phyloP scores from a whole-genome alignment of 805 yeast species.

The Saturnispora galanensis region DNA sequence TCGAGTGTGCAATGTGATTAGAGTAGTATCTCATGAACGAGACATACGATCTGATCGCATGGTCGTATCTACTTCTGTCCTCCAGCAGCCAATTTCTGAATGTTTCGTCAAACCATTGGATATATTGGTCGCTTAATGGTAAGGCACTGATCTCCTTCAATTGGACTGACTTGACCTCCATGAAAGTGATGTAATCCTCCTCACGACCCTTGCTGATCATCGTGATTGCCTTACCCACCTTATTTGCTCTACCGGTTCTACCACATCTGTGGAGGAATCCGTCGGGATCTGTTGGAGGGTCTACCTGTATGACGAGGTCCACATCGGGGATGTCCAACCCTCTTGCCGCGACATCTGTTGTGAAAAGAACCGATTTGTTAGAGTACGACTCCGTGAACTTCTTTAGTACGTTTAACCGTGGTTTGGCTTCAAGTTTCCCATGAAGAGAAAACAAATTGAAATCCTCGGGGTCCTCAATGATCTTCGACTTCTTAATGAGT shows the following conservation, averaged over 20 bases:
- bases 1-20: conserved; percentile 81
- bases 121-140: conserved; percentile 11
- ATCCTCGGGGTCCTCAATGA: conserved; percentile 10
- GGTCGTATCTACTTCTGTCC: conserved; percentile 77
- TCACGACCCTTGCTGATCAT: conserved; percentile 70
- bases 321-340: conserved; percentile 95
- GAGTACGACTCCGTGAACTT: conserved; percentile 42
- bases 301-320: conserved; percentile 86
- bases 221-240: conserved; percentile 67
- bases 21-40: conserved; percentile 76
- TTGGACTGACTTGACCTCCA: conserved; percentile 59
- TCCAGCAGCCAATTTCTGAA: conserved; percentile 47
- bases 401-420: conserved; percentile 65
- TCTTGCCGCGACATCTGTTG: conserved; percentile 98
- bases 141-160: conserved; percentile 33
- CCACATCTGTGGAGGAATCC: conserved; percentile 91
- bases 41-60: conserved; percentile 70
- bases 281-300: conserved; percentile 91
- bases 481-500: conserved; percentile 25
- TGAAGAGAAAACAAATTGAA: conserved; percentile 61
- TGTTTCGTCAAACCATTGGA: conserved; percentile 23
- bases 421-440: conserved; percentile 78
- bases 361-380: conserved; percentile 55
- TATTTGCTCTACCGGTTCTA: conserved; percentile 88
- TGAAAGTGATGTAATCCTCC: conserved; percentile 68